Evolutionary conservation across 1,284 basidiomycete genomes (phyloP).

Genomic region (Malassezia caprae): DNA sequence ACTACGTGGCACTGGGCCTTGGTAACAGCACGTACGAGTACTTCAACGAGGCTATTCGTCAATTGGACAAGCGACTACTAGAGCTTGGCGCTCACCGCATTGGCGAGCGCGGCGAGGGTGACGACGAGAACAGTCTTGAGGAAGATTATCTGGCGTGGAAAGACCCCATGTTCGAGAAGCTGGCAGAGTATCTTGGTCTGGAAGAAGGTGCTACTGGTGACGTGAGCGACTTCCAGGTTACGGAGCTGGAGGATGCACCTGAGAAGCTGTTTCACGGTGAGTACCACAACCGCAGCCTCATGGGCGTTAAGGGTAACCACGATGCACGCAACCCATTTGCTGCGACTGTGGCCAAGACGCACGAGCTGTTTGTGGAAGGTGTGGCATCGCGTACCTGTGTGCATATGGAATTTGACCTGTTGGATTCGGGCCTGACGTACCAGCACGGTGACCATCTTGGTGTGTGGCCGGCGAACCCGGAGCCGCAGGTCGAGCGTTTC

Average conservation of each 20-base stretch:
- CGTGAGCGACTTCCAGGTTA: slow-evolving; percentile 83
- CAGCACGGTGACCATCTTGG: slow-evolving; percentile 97
- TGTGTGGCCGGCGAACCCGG: slow-evolving; percentile 90
- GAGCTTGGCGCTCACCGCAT: slow-evolving; percentile 77
- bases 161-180: slow-evolving; percentile 86
- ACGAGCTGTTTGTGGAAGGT: slow-evolving; percentile 69
- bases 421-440: slow-evolving; percentile 92
- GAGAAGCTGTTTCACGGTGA: slow-evolving; percentile 44
- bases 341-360: slow-evolving; percentile 65
- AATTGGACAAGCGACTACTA: slow-evolving; percentile 64
- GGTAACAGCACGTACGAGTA: slow-evolving; percentile 74
- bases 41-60: slow-evolving; percentile 78
- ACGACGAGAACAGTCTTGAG: slow-evolving; percentile 99
- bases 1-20: slow-evolving; percentile 88
- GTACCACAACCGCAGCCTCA: slow-evolving; percentile 63
- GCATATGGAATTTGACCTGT: slow-evolving; percentile 86
- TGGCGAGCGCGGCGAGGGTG: slow-evolving; percentile 85
- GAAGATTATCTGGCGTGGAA: slow-evolving; percentile 99
- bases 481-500: slow-evolving; percentile 78
- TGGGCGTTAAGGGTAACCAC: slow-evolving; percentile 72
- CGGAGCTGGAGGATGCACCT: slow-evolving; percentile 57
- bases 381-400: slow-evolving; percentile 76
- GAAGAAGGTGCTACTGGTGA: slow-evolving; percentile 95
- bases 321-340: slow-evolving; percentile 95
- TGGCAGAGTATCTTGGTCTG: slow-evolving; percentile 68